Evolutionary conservation across 768 basidiomycete species (phyloP).

Genomic region (Macrolepiota albuminosa): DNA sequence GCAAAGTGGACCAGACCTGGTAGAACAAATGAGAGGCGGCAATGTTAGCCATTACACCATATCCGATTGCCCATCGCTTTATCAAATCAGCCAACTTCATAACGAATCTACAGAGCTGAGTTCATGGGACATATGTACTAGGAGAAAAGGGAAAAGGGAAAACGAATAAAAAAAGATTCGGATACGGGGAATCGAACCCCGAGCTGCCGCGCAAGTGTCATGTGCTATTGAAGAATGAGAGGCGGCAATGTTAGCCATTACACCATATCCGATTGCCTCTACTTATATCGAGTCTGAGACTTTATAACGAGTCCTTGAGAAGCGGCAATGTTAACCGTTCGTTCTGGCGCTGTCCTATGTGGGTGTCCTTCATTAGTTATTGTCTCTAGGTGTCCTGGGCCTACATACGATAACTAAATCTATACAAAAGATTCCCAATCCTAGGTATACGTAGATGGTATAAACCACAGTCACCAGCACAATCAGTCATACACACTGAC

Average conservation of each 20-base stretch:
- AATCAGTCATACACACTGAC: slow-evolving; percentile 1
- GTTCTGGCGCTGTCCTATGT: too few relatives aligned
- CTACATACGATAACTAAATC: too few relatives aligned
- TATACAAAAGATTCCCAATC: background rate
- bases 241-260: slow-evolving; percentile 66
- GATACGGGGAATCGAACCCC: slow-evolving; percentile 56
- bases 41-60: slow-evolving; percentile 60
- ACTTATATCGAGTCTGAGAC: too few relatives aligned
- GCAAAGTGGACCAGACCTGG: background rate
- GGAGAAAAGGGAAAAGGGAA: too few relatives aligned
- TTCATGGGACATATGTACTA: too few relatives aligned
- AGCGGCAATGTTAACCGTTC: too few relatives aligned
- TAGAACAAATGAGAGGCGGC: slow-evolving; percentile 39
- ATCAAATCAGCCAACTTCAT: too few relatives aligned
- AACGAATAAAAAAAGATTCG: slow-evolving; percentile 17
- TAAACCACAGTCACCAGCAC: background rate
- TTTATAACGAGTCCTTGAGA: too few relatives aligned
- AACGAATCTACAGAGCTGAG: too few relatives aligned
- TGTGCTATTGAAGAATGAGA: slow-evolving; percentile 28
- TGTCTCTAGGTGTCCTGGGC: too few relatives aligned
- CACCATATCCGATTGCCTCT: slow-evolving; percentile 38
- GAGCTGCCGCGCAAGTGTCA: slow-evolving; percentile 38
- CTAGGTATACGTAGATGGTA: background rate
- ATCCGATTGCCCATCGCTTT: slow-evolving; percentile 19
- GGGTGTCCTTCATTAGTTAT: too few relatives aligned